Percentiles rank a stretch among this genome's conserved stretches.
Conservation (phyloP, 768 basidiomycete genomes). For the Trametopsis cervina region DNA sequence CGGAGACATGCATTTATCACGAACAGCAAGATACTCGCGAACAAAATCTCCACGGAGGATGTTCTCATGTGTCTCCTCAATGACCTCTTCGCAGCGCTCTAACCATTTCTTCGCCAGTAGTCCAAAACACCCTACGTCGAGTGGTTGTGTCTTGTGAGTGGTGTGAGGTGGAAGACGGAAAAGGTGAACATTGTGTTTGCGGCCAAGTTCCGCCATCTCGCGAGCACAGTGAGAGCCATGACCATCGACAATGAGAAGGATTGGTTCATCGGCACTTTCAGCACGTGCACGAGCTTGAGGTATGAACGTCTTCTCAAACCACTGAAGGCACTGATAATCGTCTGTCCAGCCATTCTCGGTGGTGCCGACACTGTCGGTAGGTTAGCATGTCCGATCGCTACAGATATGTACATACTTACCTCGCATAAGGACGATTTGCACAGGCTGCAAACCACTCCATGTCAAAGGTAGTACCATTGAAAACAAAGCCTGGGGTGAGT, state of each 20-base stretch:
- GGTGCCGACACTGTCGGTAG: too few relatives aligned
- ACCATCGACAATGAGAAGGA: slow-evolving; percentile 36
- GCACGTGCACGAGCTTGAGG: slow-evolving; percentile 17
- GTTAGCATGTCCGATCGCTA: too few relatives aligned
- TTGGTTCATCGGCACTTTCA: slow-evolving; percentile 21
- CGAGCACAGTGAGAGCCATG: slow-evolving; percentile 34
- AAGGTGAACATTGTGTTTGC: slow-evolving; percentile 23
- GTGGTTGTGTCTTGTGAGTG: slow-evolving; percentile 38
- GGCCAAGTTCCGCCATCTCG: slow-evolving; percentile 22
- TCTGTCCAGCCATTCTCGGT: too few relatives aligned
- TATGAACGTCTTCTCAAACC: too few relatives aligned
- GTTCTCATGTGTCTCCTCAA: neutral
- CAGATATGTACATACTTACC: too few relatives aligned
- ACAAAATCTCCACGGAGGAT: slow-evolving; percentile 4
- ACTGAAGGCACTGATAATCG: too few relatives aligned
- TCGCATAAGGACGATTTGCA: too few relatives aligned
- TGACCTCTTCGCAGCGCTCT: neutral
- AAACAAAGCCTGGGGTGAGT: too few relatives aligned
- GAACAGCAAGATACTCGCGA: slow-evolving; percentile 6
- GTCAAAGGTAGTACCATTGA: too few relatives aligned
- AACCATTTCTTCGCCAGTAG: slow-evolving; percentile 10
- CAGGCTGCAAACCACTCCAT: too few relatives aligned
- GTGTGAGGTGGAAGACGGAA: slow-evolving; percentile 32
- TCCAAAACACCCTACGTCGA: slow-evolving; percentile 35
- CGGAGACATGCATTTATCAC: neutral